Evolutionary conservation across 176 grass and related monocot species (phyloP), one percentile per base, ranked within the genome.

Genomic region (Avena eriantha): DNA sequence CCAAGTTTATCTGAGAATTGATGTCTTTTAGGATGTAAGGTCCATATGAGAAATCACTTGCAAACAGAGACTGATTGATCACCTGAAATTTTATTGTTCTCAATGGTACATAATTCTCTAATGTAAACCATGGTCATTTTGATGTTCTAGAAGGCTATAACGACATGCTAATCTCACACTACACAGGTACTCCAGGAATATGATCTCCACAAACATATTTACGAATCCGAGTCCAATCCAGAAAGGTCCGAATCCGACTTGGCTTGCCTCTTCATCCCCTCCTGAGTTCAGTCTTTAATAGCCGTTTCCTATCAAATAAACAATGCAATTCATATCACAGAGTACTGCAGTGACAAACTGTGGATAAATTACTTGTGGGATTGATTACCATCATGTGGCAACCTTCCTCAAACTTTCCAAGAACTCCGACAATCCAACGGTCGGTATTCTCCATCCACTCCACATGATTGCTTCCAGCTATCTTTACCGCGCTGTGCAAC

Each of bases 391-490:
- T 98, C 85, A 89, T 90, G 89, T 95, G 95, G 69, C 93, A 98
- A 29, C 95, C 93, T 85, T 98, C 93, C 88, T 98, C 93, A 75
- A 98, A 98, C 76, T 95, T 98, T 41, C 87, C 93, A 51, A 98
- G 95, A 72, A 98, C 95, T 36, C 93, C 93, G 5, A 87, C 95
- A 72, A 98, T 89, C 93, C 93, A 98, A 82, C 93, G 87, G 73
- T 95, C 91, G 3, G 93, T 91, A 85, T 98, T 98, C 73, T 98
- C 95, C 66, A 98, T 90, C 91, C 95, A 98, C 71, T 95, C 95
- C 53, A 95, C 93, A 21, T 91, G 96, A 51, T 95, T 91, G 53
- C 85, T 90, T 76, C 82, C 86, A 83, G 90, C 89, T 19, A 82
- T 90, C 65, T 93, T 89, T 80, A 88, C 65, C 5, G 77, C 59